phyloP scores from a whole-genome alignment of 192 early-diverging fungal genomes.

The Rhizoclosmatium sp. region DNA sequence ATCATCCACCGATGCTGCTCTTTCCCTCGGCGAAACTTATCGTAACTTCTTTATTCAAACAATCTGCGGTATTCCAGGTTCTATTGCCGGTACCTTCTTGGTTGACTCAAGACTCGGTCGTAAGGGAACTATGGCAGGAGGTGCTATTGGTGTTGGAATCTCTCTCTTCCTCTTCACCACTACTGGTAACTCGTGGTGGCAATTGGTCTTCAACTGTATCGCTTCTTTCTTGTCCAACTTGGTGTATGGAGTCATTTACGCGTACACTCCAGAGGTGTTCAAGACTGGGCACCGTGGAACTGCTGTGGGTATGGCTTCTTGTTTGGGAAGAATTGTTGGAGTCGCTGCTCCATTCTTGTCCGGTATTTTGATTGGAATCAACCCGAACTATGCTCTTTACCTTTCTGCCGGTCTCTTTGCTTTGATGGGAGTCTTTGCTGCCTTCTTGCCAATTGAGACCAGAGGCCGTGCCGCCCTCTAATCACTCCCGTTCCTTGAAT shows the following conservation, averaged over 20 bases:
- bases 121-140: constrained; percentile 78
- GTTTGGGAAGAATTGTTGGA: constrained; percentile 77
- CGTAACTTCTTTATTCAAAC: constrained; percentile 81
- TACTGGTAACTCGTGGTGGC: constrained; percentile 58
- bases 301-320: constrained; percentile 78
- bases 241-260: constrained; percentile 83
- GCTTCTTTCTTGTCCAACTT: constrained; percentile 66
- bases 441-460: constrained; percentile 77
- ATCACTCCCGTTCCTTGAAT: background rate
- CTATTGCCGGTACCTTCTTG: constrained; percentile 69
- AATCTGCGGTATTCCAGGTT: constrained; percentile 79
- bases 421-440: constrained; percentile 66
- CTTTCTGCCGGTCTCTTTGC: constrained; percentile 67
- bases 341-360: constrained; percentile 77
- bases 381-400: constrained; percentile 70
- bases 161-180: constrained; percentile 74
- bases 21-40: constrained; percentile 65
- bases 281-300: constrained; percentile 68
- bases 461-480: constrained; percentile 38
- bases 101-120: constrained; percentile 78
- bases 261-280: constrained; percentile 90
- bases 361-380: constrained; percentile 68
- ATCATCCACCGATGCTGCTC: background rate
- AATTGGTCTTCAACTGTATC: constrained; percentile 67
- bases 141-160: constrained; percentile 73